Percentiles rank a stretch among this genome's conserved stretches.
phyloP scores from a whole-genome alignment of 495 filamentous ascomycete genomes.

The Lasiosphaeria hispida region DNA sequence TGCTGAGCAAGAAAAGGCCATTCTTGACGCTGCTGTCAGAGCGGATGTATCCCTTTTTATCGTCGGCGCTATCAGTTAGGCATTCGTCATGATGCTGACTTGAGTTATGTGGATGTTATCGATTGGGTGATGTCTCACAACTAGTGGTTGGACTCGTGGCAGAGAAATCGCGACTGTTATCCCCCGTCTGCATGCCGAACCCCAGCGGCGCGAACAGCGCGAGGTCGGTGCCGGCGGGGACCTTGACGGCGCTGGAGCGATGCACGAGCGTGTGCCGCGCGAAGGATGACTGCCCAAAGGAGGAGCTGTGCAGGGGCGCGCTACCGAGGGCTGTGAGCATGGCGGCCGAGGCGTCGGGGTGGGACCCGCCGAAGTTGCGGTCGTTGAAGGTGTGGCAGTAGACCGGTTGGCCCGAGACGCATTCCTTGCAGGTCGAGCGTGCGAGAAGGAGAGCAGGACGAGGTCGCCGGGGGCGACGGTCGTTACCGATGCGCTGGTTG shows the following conservation, averaged over 20 bases:
- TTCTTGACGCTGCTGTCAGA: no score
- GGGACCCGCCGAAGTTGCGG: constrained; percentile 40
- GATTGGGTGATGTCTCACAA: no score
- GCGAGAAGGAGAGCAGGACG: constrained; percentile 49
- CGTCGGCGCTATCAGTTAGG: no score
- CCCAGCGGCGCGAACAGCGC: constrained; percentile 42
- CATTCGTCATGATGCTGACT: no score
- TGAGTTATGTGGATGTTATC: no score
- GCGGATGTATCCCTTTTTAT: no score
- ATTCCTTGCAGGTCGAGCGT: constrained; percentile 48
- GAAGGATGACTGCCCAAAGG: constrained; percentile 52
- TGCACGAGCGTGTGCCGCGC: constrained; percentile 38
- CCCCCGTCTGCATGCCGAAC: constrained; percentile 48
- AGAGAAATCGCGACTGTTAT: no score
- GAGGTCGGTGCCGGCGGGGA: constrained; percentile 27
- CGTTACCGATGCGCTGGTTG: constrained; percentile 54
- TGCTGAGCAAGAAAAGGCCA: no score
- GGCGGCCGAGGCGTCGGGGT: constrained; percentile 15
- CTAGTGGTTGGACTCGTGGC: no score
- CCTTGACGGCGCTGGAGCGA: constrained; percentile 30
- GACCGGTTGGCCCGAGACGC: constrained; percentile 63
- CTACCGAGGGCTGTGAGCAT: constrained; percentile 44
- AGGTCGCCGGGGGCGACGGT: constrained; percentile 58
- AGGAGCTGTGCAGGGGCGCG: constrained; percentile 61
- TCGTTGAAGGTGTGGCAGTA: constrained; percentile 49